Evolutionary conservation across 2,329 filamentous ascomycete genomes (phyloP).

Genomic region (Calonectria ilicicola): DNA sequence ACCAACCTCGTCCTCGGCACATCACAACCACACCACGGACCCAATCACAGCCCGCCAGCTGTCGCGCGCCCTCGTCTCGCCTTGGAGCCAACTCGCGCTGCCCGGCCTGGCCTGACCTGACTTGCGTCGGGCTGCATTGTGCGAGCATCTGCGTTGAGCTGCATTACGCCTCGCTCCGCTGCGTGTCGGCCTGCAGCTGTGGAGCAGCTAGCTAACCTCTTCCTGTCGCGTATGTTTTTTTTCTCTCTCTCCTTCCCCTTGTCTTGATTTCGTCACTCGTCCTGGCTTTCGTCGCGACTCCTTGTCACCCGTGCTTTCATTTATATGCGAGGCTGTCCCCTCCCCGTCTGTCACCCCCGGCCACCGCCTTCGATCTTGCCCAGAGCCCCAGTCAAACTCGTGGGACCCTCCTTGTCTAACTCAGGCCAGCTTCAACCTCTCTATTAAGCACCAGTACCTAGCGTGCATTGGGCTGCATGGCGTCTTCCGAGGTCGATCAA

Average conservation of each 20-base stretch:
- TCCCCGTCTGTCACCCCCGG: constrained; percentile 33
- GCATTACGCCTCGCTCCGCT: constrained; percentile 38
- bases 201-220: constrained; percentile 43
- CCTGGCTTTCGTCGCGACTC: constrained; percentile 27
- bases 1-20: constrained; percentile 33
- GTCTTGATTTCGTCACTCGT: constrained; percentile 37
- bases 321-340: constrained; percentile 45
- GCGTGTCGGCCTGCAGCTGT: constrained; percentile 40
- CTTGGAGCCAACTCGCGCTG: constrained; percentile 35
- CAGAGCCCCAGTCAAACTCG: constrained; percentile 35
- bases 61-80: constrained; percentile 45
- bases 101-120: constrained; percentile 36
- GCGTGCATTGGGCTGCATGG: constrained; percentile 70
- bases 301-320: constrained; percentile 42
- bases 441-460: constrained; percentile 3
- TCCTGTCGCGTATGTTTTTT: constrained; percentile 35
- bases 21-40: constrained; percentile 38
- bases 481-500: constrained; percentile 96
- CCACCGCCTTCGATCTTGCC: constrained; percentile 35
- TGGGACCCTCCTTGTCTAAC: constrained; percentile 33
- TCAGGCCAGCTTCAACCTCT: constrained; percentile 22
- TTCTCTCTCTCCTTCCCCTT: constrained; percentile 30
- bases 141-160: constrained; percentile 38
- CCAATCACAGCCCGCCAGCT: constrained; percentile 53
- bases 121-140: constrained; percentile 44